Conservation (phyloP, 163 green algal genomes). For the Scenedesmus sp. region DNA sequence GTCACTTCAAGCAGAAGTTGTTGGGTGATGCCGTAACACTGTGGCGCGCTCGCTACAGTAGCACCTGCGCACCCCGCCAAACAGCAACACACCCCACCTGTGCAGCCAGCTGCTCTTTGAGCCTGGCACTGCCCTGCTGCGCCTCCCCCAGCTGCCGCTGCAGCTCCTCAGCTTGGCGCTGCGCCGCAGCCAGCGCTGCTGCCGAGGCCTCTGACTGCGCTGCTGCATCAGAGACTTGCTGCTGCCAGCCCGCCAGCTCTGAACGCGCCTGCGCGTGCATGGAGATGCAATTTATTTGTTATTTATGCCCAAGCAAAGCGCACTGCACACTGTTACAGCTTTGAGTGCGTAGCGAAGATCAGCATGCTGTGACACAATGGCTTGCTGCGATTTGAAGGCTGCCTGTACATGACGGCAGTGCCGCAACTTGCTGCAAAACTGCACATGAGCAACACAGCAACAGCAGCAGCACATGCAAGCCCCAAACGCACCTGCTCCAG, state of each 20-base stretch:
- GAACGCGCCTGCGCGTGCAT: background rate
- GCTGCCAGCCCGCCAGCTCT: slow-evolving; percentile 26
- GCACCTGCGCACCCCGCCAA: no score
- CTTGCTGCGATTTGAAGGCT: no score
- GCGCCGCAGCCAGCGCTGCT: background rate
- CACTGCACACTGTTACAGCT: background rate
- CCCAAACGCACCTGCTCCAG: slow-evolving; percentile 44
- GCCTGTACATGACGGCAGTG: no score
- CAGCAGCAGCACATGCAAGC: background rate
- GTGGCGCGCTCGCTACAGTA: no score
- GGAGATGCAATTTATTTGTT: no score
- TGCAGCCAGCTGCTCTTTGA: slow-evolving; percentile 36
- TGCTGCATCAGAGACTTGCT: background rate
- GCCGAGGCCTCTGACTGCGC: background rate
- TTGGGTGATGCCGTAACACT: no score
- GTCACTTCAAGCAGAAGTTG: no score
- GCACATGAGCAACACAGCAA: background rate
- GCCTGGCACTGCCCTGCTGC: background rate
- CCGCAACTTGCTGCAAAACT: background rate
- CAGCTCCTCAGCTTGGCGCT: slow-evolving; percentile 26
- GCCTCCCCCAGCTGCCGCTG: slow-evolving; percentile 21
- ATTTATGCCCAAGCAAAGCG: background rate
- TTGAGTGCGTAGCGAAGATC: no score
- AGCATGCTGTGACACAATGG: no score
- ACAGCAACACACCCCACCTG: slow-evolving; percentile 1